Evolutionary conservation across 2,329 filamentous ascomycete species (phyloP), one percentile per base, ranked within the genome.

Genomic region (Nannizziopsis barbatae): DNA sequence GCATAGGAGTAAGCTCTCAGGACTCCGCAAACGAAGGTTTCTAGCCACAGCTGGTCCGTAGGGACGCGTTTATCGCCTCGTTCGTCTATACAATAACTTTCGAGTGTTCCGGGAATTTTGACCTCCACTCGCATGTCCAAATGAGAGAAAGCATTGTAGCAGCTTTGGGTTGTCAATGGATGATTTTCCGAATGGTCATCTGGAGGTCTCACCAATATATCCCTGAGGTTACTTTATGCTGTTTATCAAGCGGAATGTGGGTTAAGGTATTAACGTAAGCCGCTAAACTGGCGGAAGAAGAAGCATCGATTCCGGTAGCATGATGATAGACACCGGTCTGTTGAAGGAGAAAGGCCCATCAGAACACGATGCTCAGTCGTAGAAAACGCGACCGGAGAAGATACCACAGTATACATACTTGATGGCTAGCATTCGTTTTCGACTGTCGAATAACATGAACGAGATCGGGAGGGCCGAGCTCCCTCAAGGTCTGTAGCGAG

Each of bases 81-180:
- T 70, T 98, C 92, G 65, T 98, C 90, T 50, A 98, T 85, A 65
- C 90, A 96, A 65, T 95, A 96, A 68, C 87, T 93, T 66, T 98
- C 90, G 45, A 98, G 87, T 8, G 86, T 92, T 52, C 92, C 92
- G 14, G 92, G 92, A 55, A 98, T 96, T 55, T 89, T 90, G 51
- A 98, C 90, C 62, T 96, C 89, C 10, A 98, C 90, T 52, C 92
- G 87, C 92, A 98, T 98, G 62, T 98, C 92, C 46, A 96, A 76
- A 55, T 93, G 80, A 4, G 92, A 96, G 67, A 98, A 95, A 56
- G 92, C 92, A 86, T 98, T 98, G 76, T 98, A 98, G 70, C 92
- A 98, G 70, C 75, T 79, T 60, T 31, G 43, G 15, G 43, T 20
- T 52, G 46, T 57, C 45, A 55, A 49, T 40, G 49, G 20, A 6